phyloP scores from a whole-genome alignment of 148 eudicot genomes.

The Cornus suecica region DNA sequence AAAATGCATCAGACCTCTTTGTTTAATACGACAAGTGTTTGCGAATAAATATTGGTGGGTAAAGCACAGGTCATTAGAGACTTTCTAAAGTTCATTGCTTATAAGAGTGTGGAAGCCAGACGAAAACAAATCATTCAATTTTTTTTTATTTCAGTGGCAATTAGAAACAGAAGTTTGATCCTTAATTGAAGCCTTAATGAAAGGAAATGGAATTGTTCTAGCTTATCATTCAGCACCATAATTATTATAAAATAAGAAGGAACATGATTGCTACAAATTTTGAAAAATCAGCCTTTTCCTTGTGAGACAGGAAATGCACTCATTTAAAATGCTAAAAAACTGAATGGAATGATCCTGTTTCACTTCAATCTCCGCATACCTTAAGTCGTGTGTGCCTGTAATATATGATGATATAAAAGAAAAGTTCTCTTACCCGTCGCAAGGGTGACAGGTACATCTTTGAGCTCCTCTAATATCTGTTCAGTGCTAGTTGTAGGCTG shows the following conservation, averaged over 20 bases:
- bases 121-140: not conserved
- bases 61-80: conserved; percentile 10
- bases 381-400: not conserved
- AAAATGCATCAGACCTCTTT: conserved; percentile 54
- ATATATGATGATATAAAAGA: conserved; percentile 1
- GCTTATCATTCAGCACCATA: not conserved
- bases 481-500: conserved; percentile 21
- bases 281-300: not conserved
- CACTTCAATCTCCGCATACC: not conserved
- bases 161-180: not conserved
- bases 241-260: not conserved
- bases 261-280: not conserved
- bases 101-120: not conserved
- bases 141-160: not conserved
- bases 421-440: conserved; percentile 55
- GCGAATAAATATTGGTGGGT: conserved; percentile 40
- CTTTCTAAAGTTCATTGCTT: not conserved
- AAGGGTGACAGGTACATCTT: conserved; percentile 35
- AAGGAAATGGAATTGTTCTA: not conserved
- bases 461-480: conserved; percentile 32
- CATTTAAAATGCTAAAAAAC: not conserved
- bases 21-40: conserved; percentile 40
- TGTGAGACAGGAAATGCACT: not conserved
- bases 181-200: not conserved
- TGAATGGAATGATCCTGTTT: not conserved